Conservation (phyloP, 805 yeast species). For the Myxozyma lipomycoides region DNA sequence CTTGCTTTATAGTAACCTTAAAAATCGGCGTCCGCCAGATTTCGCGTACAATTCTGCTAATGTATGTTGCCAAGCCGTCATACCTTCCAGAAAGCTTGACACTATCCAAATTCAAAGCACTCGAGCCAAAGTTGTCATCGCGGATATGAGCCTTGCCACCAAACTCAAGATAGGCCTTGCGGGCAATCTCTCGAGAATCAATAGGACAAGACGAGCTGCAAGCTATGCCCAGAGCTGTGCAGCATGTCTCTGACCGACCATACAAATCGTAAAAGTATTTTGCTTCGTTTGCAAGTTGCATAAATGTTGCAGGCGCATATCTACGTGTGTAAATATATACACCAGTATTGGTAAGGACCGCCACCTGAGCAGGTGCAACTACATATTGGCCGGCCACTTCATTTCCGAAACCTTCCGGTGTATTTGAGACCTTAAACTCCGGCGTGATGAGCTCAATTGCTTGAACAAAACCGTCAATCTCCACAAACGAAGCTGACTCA, state of each 20-base stretch:
- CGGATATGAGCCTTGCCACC: slow-evolving; percentile 38
- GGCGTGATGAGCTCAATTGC: slow-evolving; percentile 70
- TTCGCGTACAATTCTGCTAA: slow-evolving; percentile 73
- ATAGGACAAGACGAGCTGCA: slow-evolving; percentile 45
- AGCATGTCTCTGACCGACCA: slow-evolving; percentile 86
- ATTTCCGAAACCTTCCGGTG: slow-evolving; percentile 80
- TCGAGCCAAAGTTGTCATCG: slow-evolving; percentile 29
- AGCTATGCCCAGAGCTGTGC: slow-evolving; percentile 79
- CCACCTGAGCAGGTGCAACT: slow-evolving; percentile 59
- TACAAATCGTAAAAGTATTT: slow-evolving; percentile 69
- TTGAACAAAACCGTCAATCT: slow-evolving; percentile 58
- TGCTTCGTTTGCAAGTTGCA: slow-evolving; percentile 60
- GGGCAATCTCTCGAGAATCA: slow-evolving; percentile 36
- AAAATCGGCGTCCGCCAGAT: slow-evolving; percentile 77
- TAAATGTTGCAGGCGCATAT: slow-evolving; percentile 75
- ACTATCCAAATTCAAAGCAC: slow-evolving; percentile 25
- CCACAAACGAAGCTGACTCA: slow-evolving; percentile 77
- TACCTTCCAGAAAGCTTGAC: slow-evolving; percentile 90
- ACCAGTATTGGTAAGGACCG: slow-evolving; percentile 76
- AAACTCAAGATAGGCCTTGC: slow-evolving; percentile 36
- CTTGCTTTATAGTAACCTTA: slow-evolving; percentile 22
- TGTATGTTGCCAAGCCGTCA: slow-evolving; percentile 76
- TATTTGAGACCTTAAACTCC: slow-evolving; percentile 63
- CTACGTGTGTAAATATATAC: slow-evolving; percentile 71
- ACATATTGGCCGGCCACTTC: slow-evolving; percentile 83